Base-by-base conservation (phyloP, 345 rosid species). In the Acer saccharum region DNA sequence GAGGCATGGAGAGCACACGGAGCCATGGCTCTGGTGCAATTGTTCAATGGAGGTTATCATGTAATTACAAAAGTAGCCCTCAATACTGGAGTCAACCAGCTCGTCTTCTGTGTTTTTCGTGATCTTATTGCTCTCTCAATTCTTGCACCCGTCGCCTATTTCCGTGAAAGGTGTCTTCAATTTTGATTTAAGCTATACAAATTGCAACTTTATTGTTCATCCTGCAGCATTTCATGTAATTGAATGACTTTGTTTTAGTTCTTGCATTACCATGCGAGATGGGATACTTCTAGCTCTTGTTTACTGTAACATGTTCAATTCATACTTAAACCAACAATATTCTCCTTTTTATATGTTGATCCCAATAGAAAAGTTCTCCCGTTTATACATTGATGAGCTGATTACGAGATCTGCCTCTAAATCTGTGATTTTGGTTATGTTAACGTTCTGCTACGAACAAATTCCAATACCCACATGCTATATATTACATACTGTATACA, bases 31-130 rank as follows among this genome's bases (percentile, higher is more conserved):
- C n/a, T 91, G 82, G 97, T 94, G 63, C 99, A 96, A 88, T 86
- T 96, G 46, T 76, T 91, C 83, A 77, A 85, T 68, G 99, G 99
- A 44, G 98, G 99, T 18, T 94, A 96, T 83, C 99, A 96, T 78
- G 99, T 96, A 18, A 90, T 96, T 69, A 94, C 99, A 66, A 96
- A 94, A 88, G 90, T 94, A 18, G 99, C 99, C 73, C 97, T 96
- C 74, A 92, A 94, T 69, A 94, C 87, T 82, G 99, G 99, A 21
- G 88, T 96, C 85, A 94, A 92, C 83, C 98, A 94, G 92, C 89
- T 96, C 67, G 99, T 96, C 66, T 96, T 96, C 85, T 96, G 99
- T 71, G 95, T 96, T 77, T 88, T 81, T 70, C 96, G 99, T 69
- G 99, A 96, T 87, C 94, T 96, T 79, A 84, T 96, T 67, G 99